Conservation (phyloP, 805 yeast genomes). For the Hanseniaspora jakobsenii region DNA sequence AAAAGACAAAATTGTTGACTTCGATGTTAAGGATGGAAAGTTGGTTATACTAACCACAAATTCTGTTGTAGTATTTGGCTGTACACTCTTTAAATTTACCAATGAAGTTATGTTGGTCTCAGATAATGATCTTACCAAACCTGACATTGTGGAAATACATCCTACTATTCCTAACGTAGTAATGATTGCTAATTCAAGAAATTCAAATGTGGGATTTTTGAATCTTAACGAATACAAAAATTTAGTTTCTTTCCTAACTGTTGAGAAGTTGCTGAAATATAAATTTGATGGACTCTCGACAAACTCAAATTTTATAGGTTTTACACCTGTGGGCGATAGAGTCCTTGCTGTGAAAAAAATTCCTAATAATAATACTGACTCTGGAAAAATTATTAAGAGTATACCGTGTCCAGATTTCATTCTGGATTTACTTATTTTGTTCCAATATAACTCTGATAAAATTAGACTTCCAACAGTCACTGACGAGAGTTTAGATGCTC, state of each 20-base stretch:
- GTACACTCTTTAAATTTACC: background rate
- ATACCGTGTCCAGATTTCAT: background rate
- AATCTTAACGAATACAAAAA: background rate
- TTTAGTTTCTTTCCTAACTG: background rate
- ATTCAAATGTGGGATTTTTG: constrained; percentile 2
- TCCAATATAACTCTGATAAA: constrained; percentile 7
- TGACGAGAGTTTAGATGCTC: too few relatives aligned
- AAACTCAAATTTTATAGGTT: background rate
- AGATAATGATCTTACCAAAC: background rate
- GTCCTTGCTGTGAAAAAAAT: background rate
- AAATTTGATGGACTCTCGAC: background rate
- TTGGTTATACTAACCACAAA: constrained; percentile 7
- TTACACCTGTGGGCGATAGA: constrained; percentile 12
- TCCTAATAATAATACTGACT: background rate
- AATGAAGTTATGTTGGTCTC: constrained; percentile 5
- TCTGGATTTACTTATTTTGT: background rate
- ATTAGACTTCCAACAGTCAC: background rate
- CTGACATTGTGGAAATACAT: background rate
- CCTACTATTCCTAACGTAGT: background rate
- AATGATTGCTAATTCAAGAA: constrained; percentile 1
- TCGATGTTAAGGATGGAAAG: constrained; percentile 4
- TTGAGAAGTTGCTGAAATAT: background rate
- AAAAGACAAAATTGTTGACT: constrained; percentile 4
- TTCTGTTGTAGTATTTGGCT: background rate
- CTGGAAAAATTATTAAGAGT: background rate